Evolutionary conservation across 208 protist species (phyloP).

Genomic region (Wallacemonas sp.): DNA sequence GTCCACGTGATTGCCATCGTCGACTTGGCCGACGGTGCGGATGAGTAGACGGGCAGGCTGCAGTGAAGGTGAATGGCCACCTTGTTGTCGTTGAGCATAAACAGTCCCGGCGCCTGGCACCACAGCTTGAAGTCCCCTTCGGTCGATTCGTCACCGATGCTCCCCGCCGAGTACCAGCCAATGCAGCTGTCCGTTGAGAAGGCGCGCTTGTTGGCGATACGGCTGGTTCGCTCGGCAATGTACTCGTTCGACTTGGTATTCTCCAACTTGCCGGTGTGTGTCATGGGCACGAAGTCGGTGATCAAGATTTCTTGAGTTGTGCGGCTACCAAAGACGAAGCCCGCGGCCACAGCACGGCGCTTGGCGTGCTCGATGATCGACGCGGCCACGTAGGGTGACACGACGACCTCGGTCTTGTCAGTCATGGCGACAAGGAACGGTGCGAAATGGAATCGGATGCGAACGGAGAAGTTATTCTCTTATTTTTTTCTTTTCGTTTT

Average conservation of each 20-base stretch:
- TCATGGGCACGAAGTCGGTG: constrained; percentile 74
- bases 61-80: constrained; percentile 53
- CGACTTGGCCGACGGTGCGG: constrained; percentile 7
- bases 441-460: background rate
- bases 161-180: constrained; percentile 78
- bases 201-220: constrained; percentile 37
- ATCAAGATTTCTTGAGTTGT: constrained; percentile 45
- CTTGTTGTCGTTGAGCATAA: constrained; percentile 26
- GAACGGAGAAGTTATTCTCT: background rate
- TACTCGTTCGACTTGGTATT: constrained; percentile 30
- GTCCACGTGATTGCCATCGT: constrained; percentile 39
- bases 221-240: constrained; percentile 32
- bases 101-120: constrained; percentile 46
- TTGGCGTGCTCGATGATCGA: constrained; percentile 86
- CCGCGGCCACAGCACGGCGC: constrained; percentile 55
- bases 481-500: background rate
- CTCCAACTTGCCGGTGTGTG: constrained; percentile 24
- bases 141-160: constrained; percentile 11
- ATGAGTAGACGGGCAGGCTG: constrained; percentile 22
- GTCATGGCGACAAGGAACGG: background rate
- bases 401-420: constrained; percentile 13
- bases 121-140: constrained; percentile 45
- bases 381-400: constrained; percentile 72
- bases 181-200: constrained; percentile 50
- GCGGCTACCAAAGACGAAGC: constrained; percentile 62